Evolutionary conservation across 495 filamentous ascomycete species (phyloP), one percentile per base, ranked within the genome.

Genomic region (Xylaria grammica): DNA sequence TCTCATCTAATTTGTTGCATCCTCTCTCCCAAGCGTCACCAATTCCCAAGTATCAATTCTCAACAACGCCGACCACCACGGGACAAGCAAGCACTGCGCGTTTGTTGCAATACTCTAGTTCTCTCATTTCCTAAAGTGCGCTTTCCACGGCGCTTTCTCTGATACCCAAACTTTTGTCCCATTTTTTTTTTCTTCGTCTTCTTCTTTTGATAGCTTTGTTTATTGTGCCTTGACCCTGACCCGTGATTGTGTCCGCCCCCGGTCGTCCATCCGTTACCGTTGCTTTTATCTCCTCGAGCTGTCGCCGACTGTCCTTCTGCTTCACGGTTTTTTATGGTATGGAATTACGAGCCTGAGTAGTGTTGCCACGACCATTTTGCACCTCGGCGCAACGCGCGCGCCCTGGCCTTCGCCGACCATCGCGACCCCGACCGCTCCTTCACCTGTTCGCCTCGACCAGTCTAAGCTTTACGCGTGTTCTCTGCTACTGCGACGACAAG

Each of bases 311-410:
- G 15, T 63, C 40, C 20, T n/a, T 38, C 45, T 38, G 22, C 58
- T 36, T 38, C 40, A 27, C n/a, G n/a, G 29, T 20, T 36, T 13
- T 7, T 19, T 32, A 20, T 63, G 62, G 70, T 53, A 64, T 70
- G 64, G 60, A 58, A 29, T 56, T 49, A 36, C 62, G 30, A 42
- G 63, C 60, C 67, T 42, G 48, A 24, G 55, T 60, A 66, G 60
- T 59, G 48, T 65, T 48, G 58, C 50, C 53, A 42, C 44, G 24
- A 32, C 60, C 46, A 59, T 36, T 29, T 48, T 29, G 52, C 27
- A 63, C 60, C 60, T 45, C 2, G 50, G 60, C 60, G 60, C 60
- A 27, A 63, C 60, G 50, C 50, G 60, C 60, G 46, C 46, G 50
- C 50, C 50, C 27, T 19, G 27, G 38, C 60, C 38, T 63, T 45